Evolutionary conservation across 2,329 filamentous ascomycete genomes (phyloP), one percentile per base, ranked within the genome.

Genomic region (Grosmannia clavigera): DNA sequence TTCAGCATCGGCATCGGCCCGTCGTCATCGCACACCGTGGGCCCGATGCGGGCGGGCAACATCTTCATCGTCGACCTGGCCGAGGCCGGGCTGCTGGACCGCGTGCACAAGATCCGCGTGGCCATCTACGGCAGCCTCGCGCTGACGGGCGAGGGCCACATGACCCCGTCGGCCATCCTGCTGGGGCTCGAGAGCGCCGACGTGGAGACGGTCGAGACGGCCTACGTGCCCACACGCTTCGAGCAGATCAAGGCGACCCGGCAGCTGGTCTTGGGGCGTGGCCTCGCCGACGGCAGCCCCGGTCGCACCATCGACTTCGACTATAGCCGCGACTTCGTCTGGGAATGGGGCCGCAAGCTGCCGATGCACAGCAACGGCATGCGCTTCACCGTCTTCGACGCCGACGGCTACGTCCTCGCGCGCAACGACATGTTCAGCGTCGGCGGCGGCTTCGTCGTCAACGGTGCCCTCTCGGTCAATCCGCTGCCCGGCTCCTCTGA

Each of bases 1-100:
- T 79, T 79, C 67, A 78, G 76, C 38, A 78, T 79, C 58, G 77
- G 77, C 64, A 78, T 79, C 64, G 77, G 77, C 0, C 77, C 77
- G 12, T 79, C 76, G 0, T 79, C 77, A 2, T 79, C 76, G 12
- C 77, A 79, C 66, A 79, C 77, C 0, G 77, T 79, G 29, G 77
- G 77, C 1, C 77, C 77, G 22, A 79, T 79, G 77, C 75, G 77
- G 22, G 77, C 77, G 7, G 76, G 77, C 40, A 78, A 77, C 65
- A 79, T 79, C 64, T 79, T 79, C 62, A 72, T 79, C 27, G 70
- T 74, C 19, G 77, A 79, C 60, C 67, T 79, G 11, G 70, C 71
- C 53, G 76, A 79, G 60, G 76, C 76, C 25, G 71, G 71, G 22
- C 66, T 79, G 3, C 67, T 79, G 57, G 69, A 73, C 19, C 73